Conservation (phyloP, 1,284 basidiomycete species). For the Trichosporon coremiiforme region DNA sequence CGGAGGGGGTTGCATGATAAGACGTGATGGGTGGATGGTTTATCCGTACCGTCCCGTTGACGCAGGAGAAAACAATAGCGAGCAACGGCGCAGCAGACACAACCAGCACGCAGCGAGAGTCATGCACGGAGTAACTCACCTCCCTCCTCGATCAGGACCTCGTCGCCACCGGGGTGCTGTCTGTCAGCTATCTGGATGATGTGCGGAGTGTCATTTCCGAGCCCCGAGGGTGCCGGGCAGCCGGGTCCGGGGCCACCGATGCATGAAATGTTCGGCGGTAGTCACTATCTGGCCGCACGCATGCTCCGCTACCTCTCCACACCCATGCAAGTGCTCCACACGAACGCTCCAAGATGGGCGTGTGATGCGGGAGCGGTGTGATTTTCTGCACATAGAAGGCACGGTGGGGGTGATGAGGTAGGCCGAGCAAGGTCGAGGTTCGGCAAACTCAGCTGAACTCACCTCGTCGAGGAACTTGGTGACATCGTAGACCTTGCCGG, state of each 20-base stretch:
- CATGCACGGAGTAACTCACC: constrained; percentile 63
- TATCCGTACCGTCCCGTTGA: neutral
- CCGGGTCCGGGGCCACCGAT: constrained; percentile 14
- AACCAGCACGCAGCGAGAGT: too few species aligned
- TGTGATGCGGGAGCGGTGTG: too few species aligned
- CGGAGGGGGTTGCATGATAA: too few species aligned
- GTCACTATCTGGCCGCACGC: too few species aligned
- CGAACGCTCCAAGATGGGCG: too few species aligned
- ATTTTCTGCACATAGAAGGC: too few species aligned
- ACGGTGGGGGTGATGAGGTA: neutral
- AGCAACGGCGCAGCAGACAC: neutral
- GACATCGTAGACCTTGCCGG: constrained; percentile 90
- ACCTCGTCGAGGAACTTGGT: constrained; percentile 97
- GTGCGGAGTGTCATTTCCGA: neutral
- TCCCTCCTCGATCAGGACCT: constrained; percentile 90
- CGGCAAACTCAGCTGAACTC: constrained; percentile 39
- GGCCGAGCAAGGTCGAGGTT: neutral
- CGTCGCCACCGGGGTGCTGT: constrained; percentile 96
- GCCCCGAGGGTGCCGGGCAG: neutral
- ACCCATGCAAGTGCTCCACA: too few species aligned
- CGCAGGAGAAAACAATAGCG: too few species aligned
- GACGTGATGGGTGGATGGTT: neutral
- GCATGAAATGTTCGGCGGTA: constrained; percentile 1
- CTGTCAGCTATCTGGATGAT: constrained; percentile 19
- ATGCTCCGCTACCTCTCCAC: neutral